Conservation (phyloP, 2,329 filamentous ascomycete species). For the Emmonsia crescens region DNA sequence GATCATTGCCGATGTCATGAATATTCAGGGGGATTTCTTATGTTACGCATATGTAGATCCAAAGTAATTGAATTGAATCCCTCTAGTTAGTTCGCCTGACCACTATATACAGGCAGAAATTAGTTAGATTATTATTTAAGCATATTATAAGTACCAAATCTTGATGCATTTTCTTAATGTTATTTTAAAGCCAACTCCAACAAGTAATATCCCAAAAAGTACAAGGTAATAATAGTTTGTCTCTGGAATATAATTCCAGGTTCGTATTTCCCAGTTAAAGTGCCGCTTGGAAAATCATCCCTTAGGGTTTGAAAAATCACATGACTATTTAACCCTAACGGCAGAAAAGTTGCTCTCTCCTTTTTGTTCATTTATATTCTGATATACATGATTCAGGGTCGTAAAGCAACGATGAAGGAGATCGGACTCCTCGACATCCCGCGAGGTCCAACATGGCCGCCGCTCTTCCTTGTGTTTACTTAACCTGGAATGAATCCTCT, state of each 20-base stretch:
- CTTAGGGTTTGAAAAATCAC: neutral
- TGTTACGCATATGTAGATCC: slow-evolving; percentile 7
- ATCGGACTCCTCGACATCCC: neutral
- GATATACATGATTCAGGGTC: too few species aligned
- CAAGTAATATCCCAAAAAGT: too few species aligned
- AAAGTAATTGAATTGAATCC: slow-evolving; percentile 15
- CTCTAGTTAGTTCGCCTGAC: neutral
- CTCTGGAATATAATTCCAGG: neutral
- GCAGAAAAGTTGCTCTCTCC: too few species aligned
- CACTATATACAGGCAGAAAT: neutral
- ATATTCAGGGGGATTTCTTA: slow-evolving; percentile 1
- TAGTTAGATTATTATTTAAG: neutral
- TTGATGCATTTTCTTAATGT: neutral
- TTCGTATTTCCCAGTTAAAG: neutral
- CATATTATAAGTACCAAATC: neutral
- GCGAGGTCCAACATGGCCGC: neutral
- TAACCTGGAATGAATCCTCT: neutral
- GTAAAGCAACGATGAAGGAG: too few species aligned
- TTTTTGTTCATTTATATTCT: too few species aligned
- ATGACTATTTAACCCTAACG: neutral
- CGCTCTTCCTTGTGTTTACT: neutral
- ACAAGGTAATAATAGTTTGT: too few species aligned
- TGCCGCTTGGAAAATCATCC: too few species aligned
- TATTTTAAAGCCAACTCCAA: too few species aligned
- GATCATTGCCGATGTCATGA: slow-evolving; percentile 6